Evolutionary conservation across 352 stramenopile species (phyloP).

Genomic region (Phytophthora fragariae): DNA sequence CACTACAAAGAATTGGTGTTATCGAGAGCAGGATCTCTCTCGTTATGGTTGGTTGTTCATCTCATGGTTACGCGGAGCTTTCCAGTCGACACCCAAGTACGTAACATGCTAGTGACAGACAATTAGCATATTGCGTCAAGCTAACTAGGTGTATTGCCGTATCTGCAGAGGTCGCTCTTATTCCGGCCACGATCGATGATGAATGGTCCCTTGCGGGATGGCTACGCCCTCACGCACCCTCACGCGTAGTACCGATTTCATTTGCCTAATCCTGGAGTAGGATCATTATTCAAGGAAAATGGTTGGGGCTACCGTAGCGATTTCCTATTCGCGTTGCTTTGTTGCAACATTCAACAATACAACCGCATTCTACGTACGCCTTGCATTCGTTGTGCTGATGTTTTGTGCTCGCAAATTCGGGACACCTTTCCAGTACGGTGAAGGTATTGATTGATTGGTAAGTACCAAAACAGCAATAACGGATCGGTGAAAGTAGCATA

Average conservation of each 20-base stretch:
- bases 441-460: no score
- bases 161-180: not conserved
- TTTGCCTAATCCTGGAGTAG: not conserved
- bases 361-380: not conserved
- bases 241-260: not conserved
- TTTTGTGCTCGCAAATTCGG: no score
- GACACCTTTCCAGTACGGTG: no score
- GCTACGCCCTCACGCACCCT: not conserved
- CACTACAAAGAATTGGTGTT: not conserved
- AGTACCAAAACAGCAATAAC: no score
- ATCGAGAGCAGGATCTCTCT: not conserved
- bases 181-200: not conserved
- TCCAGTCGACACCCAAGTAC: not conserved
- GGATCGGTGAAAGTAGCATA: no score
- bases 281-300: not conserved
- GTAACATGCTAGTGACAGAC: not conserved
- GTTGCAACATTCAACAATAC: not conserved
- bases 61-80: slow-evolving; percentile 2
- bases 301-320: not conserved
- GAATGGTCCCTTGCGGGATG: not conserved
- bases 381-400: not conserved
- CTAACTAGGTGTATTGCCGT: not conserved
- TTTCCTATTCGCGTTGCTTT: not conserved
- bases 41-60: slow-evolving; percentile 1
- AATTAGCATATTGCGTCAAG: not conserved